Conservation (phyloP, 305 asterid genomes). For the Solanum chacoense region DNA sequence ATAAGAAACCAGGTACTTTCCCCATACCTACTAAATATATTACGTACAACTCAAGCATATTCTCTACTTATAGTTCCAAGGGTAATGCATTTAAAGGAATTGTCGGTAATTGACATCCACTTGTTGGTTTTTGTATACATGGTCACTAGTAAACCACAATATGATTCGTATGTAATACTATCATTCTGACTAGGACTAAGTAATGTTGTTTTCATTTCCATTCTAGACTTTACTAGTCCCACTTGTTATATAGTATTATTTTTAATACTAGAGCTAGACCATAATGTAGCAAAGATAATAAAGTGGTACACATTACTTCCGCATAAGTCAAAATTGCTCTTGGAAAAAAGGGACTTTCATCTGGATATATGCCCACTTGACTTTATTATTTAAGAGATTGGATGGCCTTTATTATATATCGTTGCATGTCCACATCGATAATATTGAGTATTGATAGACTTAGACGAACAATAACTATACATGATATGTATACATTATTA, state of each 20-base stretch:
- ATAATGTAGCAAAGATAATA: background rate
- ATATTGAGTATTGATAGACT: background rate
- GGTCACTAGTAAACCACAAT: conserved; percentile 12
- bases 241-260: background rate
- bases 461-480: background rate
- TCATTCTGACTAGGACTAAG: background rate
- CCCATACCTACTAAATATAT: background rate
- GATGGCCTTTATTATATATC: background rate
- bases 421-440: background rate
- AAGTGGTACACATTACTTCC: background rate
- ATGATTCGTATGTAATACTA: background rate
- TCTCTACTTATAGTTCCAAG: background rate
- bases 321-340: background rate
- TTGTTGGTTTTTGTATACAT: background rate
- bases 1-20: background rate
- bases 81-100: conserved; percentile 9
- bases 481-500: background rate
- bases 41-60: background rate
- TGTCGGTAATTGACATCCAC: conserved; percentile 22
- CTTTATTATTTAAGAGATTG: background rate
- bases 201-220: background rate
- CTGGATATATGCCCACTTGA: conserved; percentile 3
- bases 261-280: background rate
- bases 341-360: background rate
- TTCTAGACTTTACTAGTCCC: conserved; percentile 3